These are phyloP conservation scores for Middelhovenomyces tepae DNA, from an alignment of 805 yeast species.

Conservation along the genomic window DNA sequence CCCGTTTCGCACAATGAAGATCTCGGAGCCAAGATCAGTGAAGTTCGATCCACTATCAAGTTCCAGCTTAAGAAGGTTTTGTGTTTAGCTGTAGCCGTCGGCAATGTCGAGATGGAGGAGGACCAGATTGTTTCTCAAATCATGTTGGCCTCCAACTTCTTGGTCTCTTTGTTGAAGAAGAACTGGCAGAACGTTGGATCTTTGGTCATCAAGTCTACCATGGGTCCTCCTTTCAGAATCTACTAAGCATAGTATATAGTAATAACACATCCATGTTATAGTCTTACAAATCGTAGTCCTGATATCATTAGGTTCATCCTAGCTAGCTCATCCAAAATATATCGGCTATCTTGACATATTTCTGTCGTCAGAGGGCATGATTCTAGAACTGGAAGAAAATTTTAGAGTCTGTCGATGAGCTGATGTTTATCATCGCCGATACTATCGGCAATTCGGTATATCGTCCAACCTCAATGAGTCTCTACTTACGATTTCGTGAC, in stretches of 20 bases:
- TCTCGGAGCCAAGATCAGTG: slow-evolving; percentile 89
- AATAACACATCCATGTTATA: too few relatives aligned
- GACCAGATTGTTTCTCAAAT: slow-evolving; percentile 93
- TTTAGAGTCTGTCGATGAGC: too few relatives aligned
- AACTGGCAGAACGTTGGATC: slow-evolving; percentile 99
- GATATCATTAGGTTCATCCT: too few relatives aligned
- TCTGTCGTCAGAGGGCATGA: too few relatives aligned
- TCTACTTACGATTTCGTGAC: too few relatives aligned
- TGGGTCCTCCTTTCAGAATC: slow-evolving; percentile 99
- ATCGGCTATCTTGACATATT: too few relatives aligned
- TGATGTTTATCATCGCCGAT: too few relatives aligned
- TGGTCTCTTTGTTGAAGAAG: slow-evolving; percentile 98
- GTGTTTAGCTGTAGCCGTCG: slow-evolving; percentile 99
- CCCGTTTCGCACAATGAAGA: slow-evolving; percentile 99
- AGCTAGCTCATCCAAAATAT: too few relatives aligned
- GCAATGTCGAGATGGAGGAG: slow-evolving; percentile 99
- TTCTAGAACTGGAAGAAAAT: too few relatives aligned
- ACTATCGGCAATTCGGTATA: too few relatives aligned
- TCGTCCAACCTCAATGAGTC: too few relatives aligned
- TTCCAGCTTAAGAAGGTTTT: slow-evolving; percentile 99
- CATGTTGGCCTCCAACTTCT: slow-evolving; percentile 98
- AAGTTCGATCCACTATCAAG: slow-evolving; percentile 98
- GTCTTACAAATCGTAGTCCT: too few relatives aligned
- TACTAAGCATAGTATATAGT: slow-evolving; percentile 69
- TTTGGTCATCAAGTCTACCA: slow-evolving; percentile 95